A percentile compares a stretch with the other conserved stretches of the same genome.
Conservation (phyloP, 495 filamentous ascomycete genomes). For the Neurospora africana region DNA sequence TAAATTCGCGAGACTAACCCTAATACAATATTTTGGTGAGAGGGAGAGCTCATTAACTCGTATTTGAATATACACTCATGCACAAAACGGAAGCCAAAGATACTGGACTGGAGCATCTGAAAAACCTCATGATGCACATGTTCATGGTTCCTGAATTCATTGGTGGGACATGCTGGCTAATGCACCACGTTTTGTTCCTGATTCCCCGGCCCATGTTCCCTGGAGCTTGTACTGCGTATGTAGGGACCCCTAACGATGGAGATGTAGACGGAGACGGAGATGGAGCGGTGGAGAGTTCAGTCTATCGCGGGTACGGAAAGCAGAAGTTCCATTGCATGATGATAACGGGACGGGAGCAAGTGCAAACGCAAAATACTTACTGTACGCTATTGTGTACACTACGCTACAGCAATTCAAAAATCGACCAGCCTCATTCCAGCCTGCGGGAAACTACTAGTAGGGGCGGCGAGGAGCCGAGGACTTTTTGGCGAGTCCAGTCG, state of each 20-base stretch:
- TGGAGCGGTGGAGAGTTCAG: neutral
- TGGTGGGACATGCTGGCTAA: neutral
- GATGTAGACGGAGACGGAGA: neutral
- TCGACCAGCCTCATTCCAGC: neutral
- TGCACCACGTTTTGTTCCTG: slow-evolving; percentile 1
- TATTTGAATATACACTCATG: neutral
- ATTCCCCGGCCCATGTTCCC: slow-evolving; percentile 4
- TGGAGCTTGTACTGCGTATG: neutral
- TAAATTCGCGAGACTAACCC: neutral
- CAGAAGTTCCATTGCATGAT: neutral
- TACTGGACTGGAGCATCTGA: neutral
- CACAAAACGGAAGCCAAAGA: neutral
- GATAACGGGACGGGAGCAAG: neutral
- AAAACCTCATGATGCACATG: neutral
- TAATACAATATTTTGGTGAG: neutral
- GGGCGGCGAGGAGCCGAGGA: neutral
- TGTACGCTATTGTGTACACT: neutral
- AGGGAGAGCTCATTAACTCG: neutral
- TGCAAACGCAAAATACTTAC: neutral
- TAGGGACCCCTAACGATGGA: neutral
- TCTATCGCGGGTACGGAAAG: neutral
- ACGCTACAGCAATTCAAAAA: neutral
- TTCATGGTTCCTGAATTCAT: neutral
- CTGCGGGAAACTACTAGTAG: neutral
- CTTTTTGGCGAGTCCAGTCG: neutral